Evolutionary conservation across 2,329 filamentous ascomycete genomes (phyloP), one percentile per base, ranked within the genome.

Genomic region (Ceratocystis alfenasii): DNA sequence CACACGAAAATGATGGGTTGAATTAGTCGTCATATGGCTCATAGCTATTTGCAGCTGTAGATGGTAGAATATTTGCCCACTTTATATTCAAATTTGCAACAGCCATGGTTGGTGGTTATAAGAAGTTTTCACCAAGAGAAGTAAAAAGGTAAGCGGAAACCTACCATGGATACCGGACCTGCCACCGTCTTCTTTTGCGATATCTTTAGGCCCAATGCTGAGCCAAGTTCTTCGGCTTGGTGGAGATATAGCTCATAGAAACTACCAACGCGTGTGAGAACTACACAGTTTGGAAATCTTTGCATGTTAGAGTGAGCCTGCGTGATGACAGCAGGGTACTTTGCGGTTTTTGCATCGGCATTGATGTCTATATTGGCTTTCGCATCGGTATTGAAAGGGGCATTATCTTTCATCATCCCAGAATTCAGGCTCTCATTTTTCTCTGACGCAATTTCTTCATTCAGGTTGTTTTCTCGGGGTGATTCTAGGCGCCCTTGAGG

Each of bases 161-260:
- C 72, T 78, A 92, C 89, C 93, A 99, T 97, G 5, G 92, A 78
- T 20, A 99, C 89, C 25, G 84, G 82, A 0, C 88, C 89, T 7
- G 86, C 86, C 69, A 78, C 88, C n/a, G 88, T 90, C 75, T 85
- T 91, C 74, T 90, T 94, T 65, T 83, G 83, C 1, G 88, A 86
- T 65, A 95, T 85, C 75, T 96, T 97, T 72, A 99, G 77, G 71
- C 91, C 94, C 69, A 99, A 80, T 57, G 95, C 78, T 0, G 91
- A 89, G 1, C 88, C 93, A 74, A 88, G 88, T 72, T 96, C 87
- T 67, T 95, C 89, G 10, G 95, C 94, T 74, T 99, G 92, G 71
- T 95, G 88, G 74, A 97, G 95, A 77, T 99, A 99, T 67, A 99
- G 79, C 82, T 99, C 94, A 76, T 97, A 99, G 76, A 99, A 99